phyloP scores from a whole-genome alignment of 2,329 filamentous ascomycete genomes.

The Calonectria hongkongensis region DNA sequence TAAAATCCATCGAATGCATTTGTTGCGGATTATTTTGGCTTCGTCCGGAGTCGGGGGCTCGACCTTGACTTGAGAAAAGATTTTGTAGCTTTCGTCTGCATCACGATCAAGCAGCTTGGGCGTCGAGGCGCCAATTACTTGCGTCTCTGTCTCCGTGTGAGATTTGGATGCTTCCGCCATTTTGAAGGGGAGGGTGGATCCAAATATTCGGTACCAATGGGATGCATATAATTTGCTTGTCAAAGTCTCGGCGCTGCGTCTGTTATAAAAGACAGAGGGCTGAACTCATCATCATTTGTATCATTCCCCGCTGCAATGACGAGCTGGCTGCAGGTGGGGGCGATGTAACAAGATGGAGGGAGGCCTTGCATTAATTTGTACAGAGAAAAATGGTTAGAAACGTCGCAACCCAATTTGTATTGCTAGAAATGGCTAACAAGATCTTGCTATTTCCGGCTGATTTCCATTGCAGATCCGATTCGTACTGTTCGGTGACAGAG shows the following conservation, averaged over 20 bases:
- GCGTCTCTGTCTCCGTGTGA: background rate
- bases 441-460: too few species aligned
- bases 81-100: background rate
- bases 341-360: too few species aligned
- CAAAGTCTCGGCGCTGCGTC: too few species aligned
- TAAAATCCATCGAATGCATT: conserved; percentile 3
- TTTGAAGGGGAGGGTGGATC: background rate
- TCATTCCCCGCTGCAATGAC: background rate
- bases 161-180: background rate
- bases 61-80: background rate
- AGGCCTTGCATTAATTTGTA: too few species aligned
- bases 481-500: too few species aligned
- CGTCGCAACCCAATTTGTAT: too few species aligned
- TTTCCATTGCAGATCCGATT: too few species aligned
- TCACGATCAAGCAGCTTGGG: background rate
- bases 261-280: too few species aligned
- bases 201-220: background rate
- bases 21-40: background rate
- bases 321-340: background rate
- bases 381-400: too few species aligned
- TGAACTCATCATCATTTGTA: background rate
- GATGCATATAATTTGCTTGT: background rate
- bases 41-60: background rate
- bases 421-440: too few species aligned
- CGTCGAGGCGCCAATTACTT: background rate